Evolutionary conservation across 2,329 filamentous ascomycete genomes (phyloP).

Genomic region (Huntiella bhutanensis): DNA sequence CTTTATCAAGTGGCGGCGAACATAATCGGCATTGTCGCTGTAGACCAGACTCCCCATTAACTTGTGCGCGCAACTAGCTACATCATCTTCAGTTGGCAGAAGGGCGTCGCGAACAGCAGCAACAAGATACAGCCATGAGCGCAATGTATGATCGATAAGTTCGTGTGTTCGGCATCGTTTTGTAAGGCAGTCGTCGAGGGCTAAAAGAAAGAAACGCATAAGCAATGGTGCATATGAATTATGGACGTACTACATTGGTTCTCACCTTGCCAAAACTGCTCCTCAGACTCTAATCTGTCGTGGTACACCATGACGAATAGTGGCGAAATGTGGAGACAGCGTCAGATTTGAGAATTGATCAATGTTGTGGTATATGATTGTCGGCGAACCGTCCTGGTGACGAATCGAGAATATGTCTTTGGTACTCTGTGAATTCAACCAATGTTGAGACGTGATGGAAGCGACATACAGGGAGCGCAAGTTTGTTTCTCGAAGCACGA

Average conservation of each 20-base stretch:
- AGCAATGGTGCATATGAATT: background rate
- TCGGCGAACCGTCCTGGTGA: background rate
- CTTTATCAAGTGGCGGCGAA: constrained; percentile 82
- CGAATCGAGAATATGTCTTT: background rate
- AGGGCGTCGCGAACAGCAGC: constrained; percentile 59
- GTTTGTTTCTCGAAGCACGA: too few relatives aligned
- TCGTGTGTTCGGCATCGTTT: constrained; percentile 32
- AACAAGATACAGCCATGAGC: constrained; percentile 65
- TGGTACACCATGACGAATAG: constrained; percentile 4
- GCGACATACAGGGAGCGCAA: background rate
- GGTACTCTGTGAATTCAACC: background rate
- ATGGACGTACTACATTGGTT: constrained; percentile 13
- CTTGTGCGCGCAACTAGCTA: constrained; percentile 61
- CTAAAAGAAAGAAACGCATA: constrained; percentile 17
- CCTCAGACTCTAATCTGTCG: constrained; percentile 29
- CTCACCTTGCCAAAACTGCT: constrained; percentile 77
- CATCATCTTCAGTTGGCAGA: constrained; percentile 56
- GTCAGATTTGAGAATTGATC: background rate
- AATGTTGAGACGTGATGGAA: background rate
- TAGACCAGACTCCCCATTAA: constrained; percentile 64
- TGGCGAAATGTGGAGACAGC: background rate
- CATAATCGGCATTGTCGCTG: constrained; percentile 57
- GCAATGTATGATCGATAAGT: constrained; percentile 64
- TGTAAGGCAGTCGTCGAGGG: constrained; percentile 28
- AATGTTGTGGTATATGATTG: background rate